Evolutionary conservation across 257 asterid species (phyloP).

Genomic region (Solanum ossicruentum): DNA sequence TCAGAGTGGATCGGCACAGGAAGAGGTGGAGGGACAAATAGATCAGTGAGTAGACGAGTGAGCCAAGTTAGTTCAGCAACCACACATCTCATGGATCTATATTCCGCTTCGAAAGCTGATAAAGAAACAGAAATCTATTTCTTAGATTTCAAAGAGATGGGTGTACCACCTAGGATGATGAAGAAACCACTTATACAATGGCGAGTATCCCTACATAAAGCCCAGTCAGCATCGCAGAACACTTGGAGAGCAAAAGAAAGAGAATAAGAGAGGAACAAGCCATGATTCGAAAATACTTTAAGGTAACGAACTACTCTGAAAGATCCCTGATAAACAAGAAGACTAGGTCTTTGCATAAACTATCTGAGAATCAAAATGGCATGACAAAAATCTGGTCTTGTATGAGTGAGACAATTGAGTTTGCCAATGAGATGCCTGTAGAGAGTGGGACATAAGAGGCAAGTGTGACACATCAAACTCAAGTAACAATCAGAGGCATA

Average conservation of each 20-base stretch:
- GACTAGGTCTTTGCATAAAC: too few relatives aligned
- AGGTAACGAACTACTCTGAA: not conserved
- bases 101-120: not conserved
- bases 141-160: not conserved
- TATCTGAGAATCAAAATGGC: too few relatives aligned
- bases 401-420: too few relatives aligned
- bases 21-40: not conserved
- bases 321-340: not conserved
- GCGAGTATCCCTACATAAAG: too few relatives aligned
- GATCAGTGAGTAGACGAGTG: not conserved
- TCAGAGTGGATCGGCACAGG: not conserved
- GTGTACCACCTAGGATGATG: not conserved
- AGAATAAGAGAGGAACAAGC: not conserved
- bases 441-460: not conserved
- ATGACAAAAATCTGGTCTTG: too few relatives aligned
- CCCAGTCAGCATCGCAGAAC: too few relatives aligned
- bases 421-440: too few relatives aligned
- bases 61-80: not conserved
- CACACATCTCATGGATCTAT: not conserved
- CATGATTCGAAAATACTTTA: too few relatives aligned
- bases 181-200: too few relatives aligned
- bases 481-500: not conserved
- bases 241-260: not conserved
- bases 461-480: not conserved
- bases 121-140: not conserved